A percentile compares a stretch with the other conserved stretches of the same genome.
Evolutionary conservation across 2,329 filamentous ascomycete genomes (phyloP).

Genomic region (Dactylellina parvicollis): DNA sequence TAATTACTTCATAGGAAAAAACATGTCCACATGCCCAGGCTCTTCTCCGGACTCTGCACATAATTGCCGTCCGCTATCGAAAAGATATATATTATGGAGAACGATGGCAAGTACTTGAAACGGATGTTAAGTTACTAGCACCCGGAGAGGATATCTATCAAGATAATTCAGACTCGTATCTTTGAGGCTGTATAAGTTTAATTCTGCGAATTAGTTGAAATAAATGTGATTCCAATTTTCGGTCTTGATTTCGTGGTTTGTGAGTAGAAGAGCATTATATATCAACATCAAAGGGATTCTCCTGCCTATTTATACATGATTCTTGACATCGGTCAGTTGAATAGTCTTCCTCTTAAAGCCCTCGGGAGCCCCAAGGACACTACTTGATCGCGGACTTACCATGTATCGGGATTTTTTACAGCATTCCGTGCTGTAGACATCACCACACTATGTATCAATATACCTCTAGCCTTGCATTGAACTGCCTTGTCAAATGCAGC

Average conservation of each 20-base stretch:
- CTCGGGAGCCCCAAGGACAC: too few species aligned
- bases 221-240: background rate
- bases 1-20: background rate
- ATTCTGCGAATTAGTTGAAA: background rate
- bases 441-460: background rate
- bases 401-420: background rate
- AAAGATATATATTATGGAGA: too few species aligned
- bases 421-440: background rate
- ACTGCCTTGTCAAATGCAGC: constrained; percentile 1
- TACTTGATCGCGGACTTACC: too few species aligned
- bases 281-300: background rate
- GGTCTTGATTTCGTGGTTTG: background rate
- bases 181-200: too few species aligned
- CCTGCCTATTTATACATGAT: background rate
- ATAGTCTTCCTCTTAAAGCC: too few species aligned
- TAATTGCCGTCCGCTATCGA: background rate
- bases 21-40: background rate
- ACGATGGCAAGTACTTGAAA: too few species aligned
- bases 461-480: background rate
- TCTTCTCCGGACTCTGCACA: background rate
- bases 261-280: background rate
- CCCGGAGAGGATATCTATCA: too few species aligned
- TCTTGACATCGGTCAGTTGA: too few species aligned
- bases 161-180: too few species aligned
- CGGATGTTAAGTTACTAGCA: too few species aligned